phyloP scores from a whole-genome alignment of 768 basidiomycete genomes.

The Phaffia tasmanica region DNA sequence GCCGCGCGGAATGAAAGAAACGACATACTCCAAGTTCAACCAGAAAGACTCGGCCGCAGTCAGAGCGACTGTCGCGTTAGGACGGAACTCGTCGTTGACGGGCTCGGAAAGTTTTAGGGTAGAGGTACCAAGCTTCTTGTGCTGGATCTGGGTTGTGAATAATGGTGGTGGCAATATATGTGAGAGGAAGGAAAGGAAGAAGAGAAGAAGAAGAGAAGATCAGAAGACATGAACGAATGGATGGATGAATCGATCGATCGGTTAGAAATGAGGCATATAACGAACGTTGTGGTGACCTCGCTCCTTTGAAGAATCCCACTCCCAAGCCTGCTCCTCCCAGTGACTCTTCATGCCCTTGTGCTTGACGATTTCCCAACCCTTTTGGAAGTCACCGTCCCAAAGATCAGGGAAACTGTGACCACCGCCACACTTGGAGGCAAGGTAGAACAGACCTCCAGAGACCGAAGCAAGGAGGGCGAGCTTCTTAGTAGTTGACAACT shows the following conservation, averaged over 20 bases:
- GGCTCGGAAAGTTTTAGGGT: too few species aligned
- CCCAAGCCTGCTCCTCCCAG: not conserved
- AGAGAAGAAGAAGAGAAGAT: not conserved
- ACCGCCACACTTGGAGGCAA: not conserved
- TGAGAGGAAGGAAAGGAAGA: not conserved
- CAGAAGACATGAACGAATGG: not conserved
- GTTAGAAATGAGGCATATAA: not conserved
- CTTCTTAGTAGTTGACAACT: not conserved
- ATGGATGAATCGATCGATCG: not conserved
- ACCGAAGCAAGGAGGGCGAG: not conserved
- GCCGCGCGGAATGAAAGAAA: not conserved
- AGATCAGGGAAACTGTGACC: conserved; percentile 7
- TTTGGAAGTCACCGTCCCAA: conserved; percentile 10
- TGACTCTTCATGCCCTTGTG: conserved; percentile 6
- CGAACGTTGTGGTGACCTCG: conserved; percentile 1
- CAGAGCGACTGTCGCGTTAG: too few species aligned
- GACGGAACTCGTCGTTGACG: too few species aligned
- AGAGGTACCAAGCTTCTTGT: too few species aligned
- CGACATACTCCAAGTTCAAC: not conserved
- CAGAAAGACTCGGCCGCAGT: conserved; percentile 1
- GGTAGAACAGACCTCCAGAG: not conserved
- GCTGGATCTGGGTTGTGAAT: too few species aligned
- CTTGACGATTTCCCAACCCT: conserved; percentile 17
- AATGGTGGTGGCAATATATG: not conserved
- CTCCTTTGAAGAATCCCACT: not conserved